Base-by-base conservation (phyloP, 2,329 filamentous ascomycete genomes). In the Pestalotiopsis sp. region DNA sequence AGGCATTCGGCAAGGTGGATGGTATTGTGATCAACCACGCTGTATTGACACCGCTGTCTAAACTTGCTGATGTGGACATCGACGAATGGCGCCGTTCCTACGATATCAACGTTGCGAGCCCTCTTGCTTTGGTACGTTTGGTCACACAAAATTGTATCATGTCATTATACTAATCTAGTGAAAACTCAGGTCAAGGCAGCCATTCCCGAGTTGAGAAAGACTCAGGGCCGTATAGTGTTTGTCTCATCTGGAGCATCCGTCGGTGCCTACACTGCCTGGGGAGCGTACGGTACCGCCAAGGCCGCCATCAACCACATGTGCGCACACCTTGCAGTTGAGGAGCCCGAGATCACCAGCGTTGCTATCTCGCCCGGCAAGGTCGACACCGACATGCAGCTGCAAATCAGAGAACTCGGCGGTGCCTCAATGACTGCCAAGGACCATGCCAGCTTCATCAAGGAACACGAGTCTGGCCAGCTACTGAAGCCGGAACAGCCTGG, bases 1-100 rank as follows among this genome's bases (percentile, higher is more conserved):
- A 87, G 36, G 82, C 87, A 0, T 98, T 93, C 78, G 91, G 91
- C 11, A 85, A 83, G 63, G 81, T 99, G 4, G 94, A 99, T 77
- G 92, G 91, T 1, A 78, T 99, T 59, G 89, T 99, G 13, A 83
- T 98, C 70, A 98, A 98, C 79, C 96, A 99, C 77, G 95, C 94
- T 23, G 85, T 90, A 0, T 82, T 99, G 59, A 87, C 90, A n/a
- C 92, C 94, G 1, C 90, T 97, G 57, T 89, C 88, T 64, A 89
- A 88, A 68, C 82, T 98, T 59, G 89, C 83, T 3, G 88, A 95
- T 67, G 85, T 87, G 17, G 87, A 88, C n/a, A 77, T 90, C 0
- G 89, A 92, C 49, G 91, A 92, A 70, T 98, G 95, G 93, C 91
- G 90, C 75, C 80, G 82, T 1, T 84, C 87, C 9, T 98, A 94